Conservation (phyloP, 148 eudicot genomes). For the Persicaria tinctoria region DNA sequence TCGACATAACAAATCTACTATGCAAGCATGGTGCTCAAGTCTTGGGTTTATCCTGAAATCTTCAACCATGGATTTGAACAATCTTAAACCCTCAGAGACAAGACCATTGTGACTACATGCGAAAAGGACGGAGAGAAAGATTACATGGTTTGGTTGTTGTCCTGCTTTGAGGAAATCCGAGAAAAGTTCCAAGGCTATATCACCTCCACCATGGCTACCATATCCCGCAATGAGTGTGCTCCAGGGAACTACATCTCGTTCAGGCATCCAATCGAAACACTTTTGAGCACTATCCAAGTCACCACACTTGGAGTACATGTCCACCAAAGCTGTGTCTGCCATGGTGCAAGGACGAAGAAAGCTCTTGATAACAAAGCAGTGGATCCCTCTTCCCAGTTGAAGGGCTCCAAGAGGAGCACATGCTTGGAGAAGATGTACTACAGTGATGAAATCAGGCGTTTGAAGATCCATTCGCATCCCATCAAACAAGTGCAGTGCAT, state of each 20-base stretch:
- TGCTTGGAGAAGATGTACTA: slow-evolving; percentile 60
- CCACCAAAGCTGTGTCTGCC: slow-evolving; percentile 68
- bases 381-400: slow-evolving; percentile 75
- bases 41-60: slow-evolving; percentile 48
- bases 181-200: slow-evolving; percentile 54
- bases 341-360: slow-evolving; percentile 41
- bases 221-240: slow-evolving; percentile 72
- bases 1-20: slow-evolving; percentile 87
- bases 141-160: slow-evolving; percentile 51
- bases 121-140: slow-evolving; percentile 55
- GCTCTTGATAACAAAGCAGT: slow-evolving; percentile 48
- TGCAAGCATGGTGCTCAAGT: slow-evolving; percentile 66
- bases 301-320: slow-evolving; percentile 94
- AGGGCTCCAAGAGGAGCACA: slow-evolving; percentile 75
- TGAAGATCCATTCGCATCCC: slow-evolving; percentile 48
- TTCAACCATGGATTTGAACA: slow-evolving; percentile 59
- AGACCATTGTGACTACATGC: slow-evolving; percentile 84
- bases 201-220: slow-evolving; percentile 85
- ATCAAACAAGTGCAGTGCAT: slow-evolving; percentile 53
- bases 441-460: slow-evolving; percentile 54
- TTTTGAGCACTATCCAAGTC: slow-evolving; percentile 48
- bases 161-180: slow-evolving; percentile 36
- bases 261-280: slow-evolving; percentile 54
- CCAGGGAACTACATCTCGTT: slow-evolving; percentile 73
- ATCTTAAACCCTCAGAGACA: slow-evolving; percentile 50